Conservation (phyloP, 495 filamentous ascomycete species). For the Aspergillus campestris region DNA sequence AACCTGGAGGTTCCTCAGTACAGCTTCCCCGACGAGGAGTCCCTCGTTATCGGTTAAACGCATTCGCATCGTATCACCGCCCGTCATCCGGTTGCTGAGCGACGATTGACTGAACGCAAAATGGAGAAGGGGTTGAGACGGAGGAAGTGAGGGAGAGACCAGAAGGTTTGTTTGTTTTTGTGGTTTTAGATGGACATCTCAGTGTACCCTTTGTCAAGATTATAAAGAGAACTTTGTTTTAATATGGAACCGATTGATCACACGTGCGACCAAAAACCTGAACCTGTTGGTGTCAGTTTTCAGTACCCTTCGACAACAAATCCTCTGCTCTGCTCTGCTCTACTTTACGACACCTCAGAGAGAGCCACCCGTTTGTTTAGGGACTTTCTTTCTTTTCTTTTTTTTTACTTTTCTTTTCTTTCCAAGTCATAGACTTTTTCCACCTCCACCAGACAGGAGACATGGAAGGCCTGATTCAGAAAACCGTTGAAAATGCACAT, state of each 20-base stretch:
- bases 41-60: slow-evolving; percentile 69
- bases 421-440: too few species aligned
- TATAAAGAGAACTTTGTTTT: slow-evolving; percentile 36
- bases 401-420: slow-evolving; percentile 8
- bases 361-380: slow-evolving; percentile 3
- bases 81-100: not conserved
- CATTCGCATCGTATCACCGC: slow-evolving; percentile 3
- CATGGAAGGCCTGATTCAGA: too few species aligned
- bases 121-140: slow-evolving; percentile 7
- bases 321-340: slow-evolving; percentile 11
- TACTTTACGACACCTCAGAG: not conserved
- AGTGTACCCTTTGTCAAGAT: slow-evolving; percentile 31
- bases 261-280: slow-evolving; percentile 20
- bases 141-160: slow-evolving; percentile 9
- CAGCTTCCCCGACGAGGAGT: slow-evolving; percentile 72
- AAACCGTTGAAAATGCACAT: too few species aligned
- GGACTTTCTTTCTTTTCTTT: slow-evolving; percentile 15
- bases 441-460: too few species aligned
- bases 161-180: slow-evolving; percentile 22
- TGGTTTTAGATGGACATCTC: slow-evolving; percentile 35
- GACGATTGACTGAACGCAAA: slow-evolving; percentile 13
- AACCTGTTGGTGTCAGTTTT: slow-evolving; percentile 30
- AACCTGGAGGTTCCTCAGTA: slow-evolving; percentile 95
- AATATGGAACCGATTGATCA: slow-evolving; percentile 28
- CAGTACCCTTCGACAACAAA: slow-evolving; percentile 16